These are phyloP conservation scores for Trichoderma oligosporum DNA, from an alignment of 2,329 filamentous ascomycete species.

Conservation along the genomic window DNA sequence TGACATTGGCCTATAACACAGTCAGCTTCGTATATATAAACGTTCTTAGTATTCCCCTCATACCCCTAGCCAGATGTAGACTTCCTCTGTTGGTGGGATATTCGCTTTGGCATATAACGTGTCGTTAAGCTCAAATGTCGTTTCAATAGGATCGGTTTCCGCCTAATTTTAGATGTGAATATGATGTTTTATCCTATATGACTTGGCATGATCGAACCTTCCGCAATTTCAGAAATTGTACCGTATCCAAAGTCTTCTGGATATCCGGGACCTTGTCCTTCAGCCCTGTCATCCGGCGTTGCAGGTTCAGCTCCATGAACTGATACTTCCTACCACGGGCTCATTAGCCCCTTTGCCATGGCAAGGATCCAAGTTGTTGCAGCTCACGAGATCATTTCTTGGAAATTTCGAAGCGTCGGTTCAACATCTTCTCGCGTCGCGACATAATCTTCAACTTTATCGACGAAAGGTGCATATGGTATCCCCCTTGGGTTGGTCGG, in stretches of 20 bases:
- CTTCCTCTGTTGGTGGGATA: conserved; percentile 79
- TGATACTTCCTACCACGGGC: conserved; percentile 78
- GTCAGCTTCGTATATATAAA: conserved; percentile 12
- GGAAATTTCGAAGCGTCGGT: conserved; percentile 74
- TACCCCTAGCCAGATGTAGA: conserved; percentile 95
- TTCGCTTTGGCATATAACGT: conserved; percentile 88
- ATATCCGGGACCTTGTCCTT: conserved; percentile 97
- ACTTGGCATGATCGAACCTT: conserved; percentile 47
- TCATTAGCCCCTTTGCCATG: conserved; percentile 18
- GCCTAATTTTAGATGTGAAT: conserved; percentile 34
- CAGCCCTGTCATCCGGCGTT: conserved; percentile 74
- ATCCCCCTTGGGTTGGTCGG: conserved; percentile 78
- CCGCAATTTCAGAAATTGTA: conserved; percentile 75
- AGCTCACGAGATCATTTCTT: conserved; percentile 86
- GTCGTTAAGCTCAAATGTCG: conserved; percentile 94
- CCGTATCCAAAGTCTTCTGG: conserved; percentile 89
- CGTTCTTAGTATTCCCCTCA: neutral
- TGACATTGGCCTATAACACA: conserved; percentile 74
- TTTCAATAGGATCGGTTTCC: conserved; percentile 70
- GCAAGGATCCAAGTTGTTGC: neutral
- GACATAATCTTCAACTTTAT: conserved; percentile 86
- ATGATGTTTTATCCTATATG: neutral
- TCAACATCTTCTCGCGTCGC: conserved; percentile 75
- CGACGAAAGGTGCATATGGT: conserved; percentile 78
- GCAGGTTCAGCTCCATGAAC: conserved; percentile 96